A percentile compares a stretch with the other conserved stretches of the same genome.
phyloP scores from a whole-genome alignment of 352 stramenopile genomes.

The Globisporangium parvum region DNA sequence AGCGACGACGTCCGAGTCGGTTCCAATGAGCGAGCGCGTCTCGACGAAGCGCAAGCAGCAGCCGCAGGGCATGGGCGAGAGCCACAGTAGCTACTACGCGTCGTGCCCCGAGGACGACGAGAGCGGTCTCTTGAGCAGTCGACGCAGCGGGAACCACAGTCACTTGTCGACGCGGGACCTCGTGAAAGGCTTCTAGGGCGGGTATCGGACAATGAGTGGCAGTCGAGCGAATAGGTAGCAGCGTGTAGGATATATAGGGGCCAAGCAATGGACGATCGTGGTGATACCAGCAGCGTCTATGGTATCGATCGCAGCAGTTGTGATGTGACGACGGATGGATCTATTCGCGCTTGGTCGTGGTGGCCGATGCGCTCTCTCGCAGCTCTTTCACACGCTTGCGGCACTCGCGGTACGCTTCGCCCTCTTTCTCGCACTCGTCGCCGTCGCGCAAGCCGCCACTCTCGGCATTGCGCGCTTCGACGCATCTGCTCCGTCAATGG shows the following conservation, averaged over 20 bases:
- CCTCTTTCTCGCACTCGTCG: slow-evolving; percentile 63
- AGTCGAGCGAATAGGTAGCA: no score
- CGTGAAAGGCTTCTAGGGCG: slow-evolving; percentile 5
- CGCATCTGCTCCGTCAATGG: slow-evolving; percentile 28
- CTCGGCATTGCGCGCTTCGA: slow-evolving; percentile 49
- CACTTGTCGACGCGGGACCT: slow-evolving; percentile 19
- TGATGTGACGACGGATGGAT: background rate
- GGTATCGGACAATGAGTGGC: no score
- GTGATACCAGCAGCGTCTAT: background rate
- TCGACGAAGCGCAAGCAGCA: slow-evolving; percentile 11
- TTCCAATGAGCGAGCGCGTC: slow-evolving; percentile 6
- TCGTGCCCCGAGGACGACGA: slow-evolving; percentile 23
- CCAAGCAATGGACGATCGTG: no score
- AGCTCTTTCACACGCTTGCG: slow-evolving; percentile 37
- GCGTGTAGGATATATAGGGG: no score
- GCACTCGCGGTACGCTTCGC: slow-evolving; percentile 59
- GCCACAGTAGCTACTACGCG: slow-evolving; percentile 7
- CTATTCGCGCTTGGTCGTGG: background rate
- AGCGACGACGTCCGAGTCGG: slow-evolving; percentile 10
- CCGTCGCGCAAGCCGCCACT: slow-evolving; percentile 61
- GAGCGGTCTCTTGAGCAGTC: slow-evolving; percentile 5
- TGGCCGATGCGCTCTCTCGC: slow-evolving; percentile 16
- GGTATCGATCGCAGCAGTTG: background rate
- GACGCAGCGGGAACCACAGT: slow-evolving; percentile 13
- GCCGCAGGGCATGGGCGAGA: slow-evolving; percentile 19